A percentile compares a stretch with the other conserved stretches of the same genome.
Evolutionary conservation across 768 basidiomycete species (phyloP).

Genomic region (Russula emetica): DNA sequence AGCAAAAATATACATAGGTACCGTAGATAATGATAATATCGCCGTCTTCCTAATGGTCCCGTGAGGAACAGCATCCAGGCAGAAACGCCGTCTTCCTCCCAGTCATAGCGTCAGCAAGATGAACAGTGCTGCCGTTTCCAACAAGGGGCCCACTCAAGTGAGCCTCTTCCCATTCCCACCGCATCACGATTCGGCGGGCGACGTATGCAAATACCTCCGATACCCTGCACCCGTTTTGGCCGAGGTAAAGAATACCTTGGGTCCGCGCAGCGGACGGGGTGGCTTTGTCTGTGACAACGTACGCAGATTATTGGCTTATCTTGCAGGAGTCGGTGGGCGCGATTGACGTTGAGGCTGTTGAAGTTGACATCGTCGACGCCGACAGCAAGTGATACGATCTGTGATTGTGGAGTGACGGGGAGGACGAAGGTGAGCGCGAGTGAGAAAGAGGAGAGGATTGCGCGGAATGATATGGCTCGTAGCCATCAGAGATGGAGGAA

Average conservation of each 20-base stretch:
- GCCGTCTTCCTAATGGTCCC: too few relatives aligned
- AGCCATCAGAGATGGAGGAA: slow-evolving; percentile 66
- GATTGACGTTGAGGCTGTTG: slow-evolving; percentile 25
- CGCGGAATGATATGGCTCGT: too few relatives aligned
- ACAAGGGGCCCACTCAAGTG: slow-evolving; percentile 41
- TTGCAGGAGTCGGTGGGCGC: slow-evolving; percentile 31
- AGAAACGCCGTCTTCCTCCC: background rate
- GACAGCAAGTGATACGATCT: too few relatives aligned
- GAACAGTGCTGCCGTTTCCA: slow-evolving; percentile 31
- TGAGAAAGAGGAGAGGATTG: too few relatives aligned
- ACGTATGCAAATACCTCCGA: slow-evolving; percentile 71
- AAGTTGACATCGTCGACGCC: too few relatives aligned
- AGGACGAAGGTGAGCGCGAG: too few relatives aligned
- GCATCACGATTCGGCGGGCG: too few relatives aligned
- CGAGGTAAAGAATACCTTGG: slow-evolving; percentile 68
- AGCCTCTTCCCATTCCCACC: slow-evolving; percentile 66
- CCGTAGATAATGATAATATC: background rate
- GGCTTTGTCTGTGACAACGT: slow-evolving; percentile 21
- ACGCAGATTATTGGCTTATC: slow-evolving; percentile 20
- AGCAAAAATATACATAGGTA: too few relatives aligned
- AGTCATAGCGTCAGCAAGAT: slow-evolving; percentile 3
- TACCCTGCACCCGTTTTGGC: slow-evolving; percentile 77
- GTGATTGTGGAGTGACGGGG: too few relatives aligned
- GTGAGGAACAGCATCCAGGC: slow-evolving; percentile 16
- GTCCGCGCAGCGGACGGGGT: slow-evolving; percentile 47